Evolutionary conservation across 345 rosid species (phyloP).

Genomic region (Aegle marmelos): DNA sequence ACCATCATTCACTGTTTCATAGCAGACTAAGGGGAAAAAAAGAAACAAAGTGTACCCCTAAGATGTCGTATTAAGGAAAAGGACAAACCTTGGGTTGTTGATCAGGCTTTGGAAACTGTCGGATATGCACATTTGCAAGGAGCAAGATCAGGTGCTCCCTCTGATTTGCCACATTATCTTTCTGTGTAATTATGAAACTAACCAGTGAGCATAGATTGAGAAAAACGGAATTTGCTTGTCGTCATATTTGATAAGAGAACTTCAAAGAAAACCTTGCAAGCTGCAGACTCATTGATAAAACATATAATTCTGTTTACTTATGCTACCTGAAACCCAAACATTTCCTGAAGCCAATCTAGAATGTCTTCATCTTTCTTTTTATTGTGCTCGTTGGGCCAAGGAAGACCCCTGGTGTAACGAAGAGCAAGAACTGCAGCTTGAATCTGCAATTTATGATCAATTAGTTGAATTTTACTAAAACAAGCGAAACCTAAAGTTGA

Average conservation of each 20-base stretch:
- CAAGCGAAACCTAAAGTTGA: constrained; percentile 4
- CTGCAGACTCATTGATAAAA: neutral
- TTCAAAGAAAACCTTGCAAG: neutral
- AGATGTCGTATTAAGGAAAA: neutral
- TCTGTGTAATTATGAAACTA: constrained; percentile 47
- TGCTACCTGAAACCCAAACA: constrained; percentile 98
- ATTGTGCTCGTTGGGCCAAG: constrained; percentile 86
- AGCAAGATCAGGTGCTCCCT: constrained; percentile 94
- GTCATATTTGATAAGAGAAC: neutral
- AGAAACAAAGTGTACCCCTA: neutral
- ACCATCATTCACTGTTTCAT: neutral
- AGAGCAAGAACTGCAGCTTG: constrained; percentile 94
- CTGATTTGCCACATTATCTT: constrained; percentile 96
- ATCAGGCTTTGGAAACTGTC: constrained; percentile 95
- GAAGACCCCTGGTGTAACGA: constrained; percentile 98
- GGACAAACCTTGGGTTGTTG: constrained; percentile 92
- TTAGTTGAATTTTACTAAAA: constrained; percentile 5
- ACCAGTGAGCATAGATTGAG: constrained; percentile 3
- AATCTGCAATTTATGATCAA: constrained; percentile 45
- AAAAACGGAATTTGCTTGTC: neutral
- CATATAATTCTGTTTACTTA: neutral
- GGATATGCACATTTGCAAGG: constrained; percentile 96
- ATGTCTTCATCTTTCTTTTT: constrained; percentile 87
- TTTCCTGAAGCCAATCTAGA: constrained; percentile 96
- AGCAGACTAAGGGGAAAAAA: neutral